phyloP scores from a whole-genome alignment of 2,329 filamentous ascomycete genomes.

The Penicillium sp. region DNA sequence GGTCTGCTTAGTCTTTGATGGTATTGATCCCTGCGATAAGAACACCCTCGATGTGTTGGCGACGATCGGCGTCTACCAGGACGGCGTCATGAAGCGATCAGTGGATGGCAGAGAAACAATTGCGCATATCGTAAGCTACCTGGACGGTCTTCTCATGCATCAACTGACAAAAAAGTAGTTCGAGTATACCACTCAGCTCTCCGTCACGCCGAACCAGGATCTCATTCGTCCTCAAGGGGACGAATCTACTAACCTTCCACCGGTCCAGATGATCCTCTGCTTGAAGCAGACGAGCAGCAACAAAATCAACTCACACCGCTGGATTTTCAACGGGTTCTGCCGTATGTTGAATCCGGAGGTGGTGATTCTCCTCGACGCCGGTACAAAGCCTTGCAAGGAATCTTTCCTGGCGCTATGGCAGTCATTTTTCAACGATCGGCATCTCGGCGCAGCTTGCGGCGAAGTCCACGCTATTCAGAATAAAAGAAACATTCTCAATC shows the following conservation, averaged over 20 bases:
- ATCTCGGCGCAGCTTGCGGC: conserved; percentile 93
- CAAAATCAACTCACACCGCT: conserved; percentile 98
- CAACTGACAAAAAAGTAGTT: conserved; percentile 52
- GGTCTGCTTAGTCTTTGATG: conserved; percentile 90
- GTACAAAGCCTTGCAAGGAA: conserved; percentile 89
- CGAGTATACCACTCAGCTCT: conserved; percentile 95
- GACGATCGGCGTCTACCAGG: conserved; percentile 94
- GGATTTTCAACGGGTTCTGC: conserved; percentile 95
- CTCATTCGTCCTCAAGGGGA: conserved; percentile 87
- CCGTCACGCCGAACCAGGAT: conserved; percentile 90
- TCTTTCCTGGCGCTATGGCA: conserved; percentile 92
- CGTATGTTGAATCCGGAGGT: conserved; percentile 95
- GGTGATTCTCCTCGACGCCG: conserved; percentile 89
- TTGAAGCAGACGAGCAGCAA: conserved; percentile 98
- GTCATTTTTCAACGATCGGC: conserved; percentile 98
- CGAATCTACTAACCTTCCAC: conserved; percentile 75
- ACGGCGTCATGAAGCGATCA: conserved; percentile 96
- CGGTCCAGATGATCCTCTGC: conserved; percentile 98
- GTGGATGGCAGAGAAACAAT: conserved; percentile 94
- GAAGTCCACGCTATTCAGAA: conserved; percentile 98
- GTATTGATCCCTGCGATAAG: conserved; percentile 96
- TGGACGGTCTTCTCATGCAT: too few relatives aligned
- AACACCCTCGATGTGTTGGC: conserved; percentile 86
- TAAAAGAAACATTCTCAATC: conserved; percentile 83
- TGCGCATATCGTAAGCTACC: conserved; percentile 67